Base-by-base conservation (phyloP, 23 red algal genomes). In the Agarophyton chilense region DNA sequence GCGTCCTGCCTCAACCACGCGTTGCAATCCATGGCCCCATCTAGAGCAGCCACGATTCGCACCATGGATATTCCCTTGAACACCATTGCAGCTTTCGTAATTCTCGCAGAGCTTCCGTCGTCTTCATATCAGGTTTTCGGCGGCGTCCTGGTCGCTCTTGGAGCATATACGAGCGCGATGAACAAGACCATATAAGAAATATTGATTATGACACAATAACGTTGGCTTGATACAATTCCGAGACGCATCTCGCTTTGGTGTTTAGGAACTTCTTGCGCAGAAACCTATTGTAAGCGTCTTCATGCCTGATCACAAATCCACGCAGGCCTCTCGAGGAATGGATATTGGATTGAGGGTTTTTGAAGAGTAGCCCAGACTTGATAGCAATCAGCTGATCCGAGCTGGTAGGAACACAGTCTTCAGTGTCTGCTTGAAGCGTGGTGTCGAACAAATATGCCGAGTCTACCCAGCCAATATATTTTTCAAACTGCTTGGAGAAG, bases 401-500 rank as follows among this genome's bases (percentile, higher is more conserved):
- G 35, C 52, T 25, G 10, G 77, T 22, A 9, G 60, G 60, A 0
- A 39, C 28, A 17, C 50, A 26, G 1, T 45, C 62, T 1, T 28
- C 41, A 4, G 42, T n/a, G 17, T 63, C 68, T 16, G 73, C 60
- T 0, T 46, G 44, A 5, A 84, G 51, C 24, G 81, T 79, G 17
- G 80, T 86, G 72, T 94, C 91, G 32, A 94, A 86, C 3, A 94
- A 70, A 26, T 94, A 94, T 14, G 71, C 71, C 1, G 79, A 81
- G 51, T 94, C 91, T 10, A 94, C 54, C 71, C 85, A 61, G 53
- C 78, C 73, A 47, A 86, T 56, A 56, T 94, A 94, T 14, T 39
- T 52, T 50, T 94, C 91, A 94, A 94, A 94, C 32, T 94, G 79
- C 47, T 52, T 51, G 4, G 91, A 94, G 61, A 94, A 94, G 17